These are phyloP conservation scores for Russula griseocarnosa DNA, from an alignment of 768 basidiomycete species.

Conservation along the genomic window DNA sequence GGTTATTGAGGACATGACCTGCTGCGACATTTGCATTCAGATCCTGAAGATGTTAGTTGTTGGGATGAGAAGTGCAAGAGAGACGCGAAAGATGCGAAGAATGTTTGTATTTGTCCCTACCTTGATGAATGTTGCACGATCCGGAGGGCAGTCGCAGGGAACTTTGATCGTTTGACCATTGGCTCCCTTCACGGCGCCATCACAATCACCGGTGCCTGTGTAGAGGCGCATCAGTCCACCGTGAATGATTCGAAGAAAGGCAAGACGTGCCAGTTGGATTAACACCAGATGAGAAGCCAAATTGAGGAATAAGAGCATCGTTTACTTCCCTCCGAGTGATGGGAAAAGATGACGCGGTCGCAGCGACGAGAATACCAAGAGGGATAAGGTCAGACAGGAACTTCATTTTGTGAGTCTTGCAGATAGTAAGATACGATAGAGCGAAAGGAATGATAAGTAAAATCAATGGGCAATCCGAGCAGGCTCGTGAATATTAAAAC, in stretches of 20 bases:
- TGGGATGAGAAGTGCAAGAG: not conserved
- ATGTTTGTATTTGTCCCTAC: conserved; percentile 33
- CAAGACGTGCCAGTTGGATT: conserved; percentile 54
- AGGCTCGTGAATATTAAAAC: conserved; percentile 8
- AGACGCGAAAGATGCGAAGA: not conserved
- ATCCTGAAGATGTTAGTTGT: conserved; percentile 24
- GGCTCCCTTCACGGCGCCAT: conserved; percentile 55
- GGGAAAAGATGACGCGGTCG: conserved; percentile 16
- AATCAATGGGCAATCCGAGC: not conserved
- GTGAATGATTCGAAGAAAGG: not conserved
- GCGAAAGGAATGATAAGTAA: not conserved
- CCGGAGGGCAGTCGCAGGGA: conserved; percentile 63
- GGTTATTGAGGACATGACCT: conserved; percentile 19
- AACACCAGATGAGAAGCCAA: conserved; percentile 52
- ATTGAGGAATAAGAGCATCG: conserved; percentile 40
- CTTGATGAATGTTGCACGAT: conserved; percentile 48
- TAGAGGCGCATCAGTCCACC: not conserved
- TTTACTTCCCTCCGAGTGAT: conserved; percentile 18
- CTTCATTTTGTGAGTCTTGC: conserved; percentile 16
- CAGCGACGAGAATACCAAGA: conserved; percentile 4
- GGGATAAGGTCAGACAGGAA: conserved; percentile 11
- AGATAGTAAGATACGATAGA: not conserved
- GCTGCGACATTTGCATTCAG: conserved; percentile 23
- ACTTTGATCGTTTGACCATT: conserved; percentile 55
- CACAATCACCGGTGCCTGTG: conserved; percentile 63